Evolutionary conservation across 768 basidiomycete genomes (phyloP).

Genomic region (Tylopilus rubrobrunneus): DNA sequence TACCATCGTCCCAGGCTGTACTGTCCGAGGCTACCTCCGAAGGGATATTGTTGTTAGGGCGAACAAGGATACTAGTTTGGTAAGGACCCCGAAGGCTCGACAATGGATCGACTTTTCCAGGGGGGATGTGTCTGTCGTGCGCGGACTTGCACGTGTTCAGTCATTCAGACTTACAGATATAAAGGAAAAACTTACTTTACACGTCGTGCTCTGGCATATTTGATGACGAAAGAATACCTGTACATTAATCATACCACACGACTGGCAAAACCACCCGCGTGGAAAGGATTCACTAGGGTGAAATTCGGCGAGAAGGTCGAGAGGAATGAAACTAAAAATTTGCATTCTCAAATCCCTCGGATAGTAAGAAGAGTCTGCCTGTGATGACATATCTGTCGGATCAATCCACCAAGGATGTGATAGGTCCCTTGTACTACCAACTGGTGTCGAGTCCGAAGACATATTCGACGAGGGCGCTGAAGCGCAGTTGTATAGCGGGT

Average conservation of each 20-base stretch:
- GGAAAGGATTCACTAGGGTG: slow-evolving; percentile 34
- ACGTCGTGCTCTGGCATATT: slow-evolving; percentile 39
- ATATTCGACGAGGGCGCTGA: neutral
- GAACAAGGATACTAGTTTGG: slow-evolving; percentile 10
- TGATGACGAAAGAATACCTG: slow-evolving; percentile 45
- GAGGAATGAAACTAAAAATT: slow-evolving; percentile 27
- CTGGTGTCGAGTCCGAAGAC: neutral
- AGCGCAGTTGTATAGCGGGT: slow-evolving; percentile 20
- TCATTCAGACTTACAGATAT: neutral
- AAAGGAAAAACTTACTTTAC: slow-evolving; percentile 32
- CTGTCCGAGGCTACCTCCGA: slow-evolving; percentile 10
- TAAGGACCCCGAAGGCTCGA: slow-evolving; percentile 20
- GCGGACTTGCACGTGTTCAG: slow-evolving; percentile 16
- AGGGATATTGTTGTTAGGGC: slow-evolving; percentile 19
- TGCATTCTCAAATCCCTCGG: slow-evolving; percentile 26
- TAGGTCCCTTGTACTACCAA: neutral
- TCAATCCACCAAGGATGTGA: slow-evolving; percentile 24
- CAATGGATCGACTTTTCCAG: slow-evolving; percentile 21
- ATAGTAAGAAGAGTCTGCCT: neutral
- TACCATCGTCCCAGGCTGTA: slow-evolving; percentile 28
- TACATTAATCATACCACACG: slow-evolving; percentile 48
- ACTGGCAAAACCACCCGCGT: slow-evolving; percentile 46
- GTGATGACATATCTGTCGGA: slow-evolving; percentile 3
- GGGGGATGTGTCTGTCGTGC: neutral
- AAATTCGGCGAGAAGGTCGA: slow-evolving; percentile 30